These are phyloP conservation scores for Russula sp. DNA, from an alignment of 768 basidiomycete species.

Conservation along the genomic window DNA sequence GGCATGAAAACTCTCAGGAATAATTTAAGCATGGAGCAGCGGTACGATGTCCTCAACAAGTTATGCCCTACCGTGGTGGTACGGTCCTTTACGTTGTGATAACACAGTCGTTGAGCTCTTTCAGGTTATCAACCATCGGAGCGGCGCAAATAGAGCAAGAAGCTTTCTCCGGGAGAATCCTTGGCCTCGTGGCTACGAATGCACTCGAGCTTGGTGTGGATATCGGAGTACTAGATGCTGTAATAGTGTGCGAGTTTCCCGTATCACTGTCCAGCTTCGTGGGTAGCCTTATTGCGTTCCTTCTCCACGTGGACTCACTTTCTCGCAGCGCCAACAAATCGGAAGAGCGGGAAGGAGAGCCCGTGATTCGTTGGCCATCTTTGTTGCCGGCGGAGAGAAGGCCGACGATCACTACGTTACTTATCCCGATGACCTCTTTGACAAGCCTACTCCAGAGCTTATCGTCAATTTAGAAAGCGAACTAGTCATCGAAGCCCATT, in stretches of 20 bases:
- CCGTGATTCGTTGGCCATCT: slow-evolving; percentile 72
- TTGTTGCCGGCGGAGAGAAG: slow-evolving; percentile 64
- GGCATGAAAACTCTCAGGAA: slow-evolving; percentile 74
- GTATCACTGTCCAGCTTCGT: slow-evolving; percentile 78
- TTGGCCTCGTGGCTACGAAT: slow-evolving; percentile 88
- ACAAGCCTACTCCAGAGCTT: slow-evolving; percentile 58
- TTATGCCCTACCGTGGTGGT: slow-evolving; percentile 86
- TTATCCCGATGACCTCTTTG: slow-evolving; percentile 68
- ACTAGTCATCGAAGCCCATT: slow-evolving; percentile 74
- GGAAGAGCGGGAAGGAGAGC: slow-evolving; percentile 82
- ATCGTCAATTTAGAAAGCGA: slow-evolving; percentile 70
- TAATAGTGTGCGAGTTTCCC: slow-evolving; percentile 87
- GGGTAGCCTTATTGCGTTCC: slow-evolving; percentile 28
- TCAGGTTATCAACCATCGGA: slow-evolving; percentile 46
- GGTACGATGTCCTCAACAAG: slow-evolving; percentile 69
- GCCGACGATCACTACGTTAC: slow-evolving; percentile 73
- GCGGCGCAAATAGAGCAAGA: slow-evolving; percentile 81
- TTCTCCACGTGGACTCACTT: neutral
- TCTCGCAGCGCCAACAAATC: slow-evolving; percentile 76
- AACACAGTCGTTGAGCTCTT: neutral
- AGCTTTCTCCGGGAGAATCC: slow-evolving; percentile 77
- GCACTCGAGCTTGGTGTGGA: slow-evolving; percentile 91
- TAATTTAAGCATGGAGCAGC: slow-evolving; percentile 69
- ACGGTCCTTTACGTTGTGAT: slow-evolving; percentile 28
- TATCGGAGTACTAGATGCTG: slow-evolving; percentile 83